phyloP scores from a whole-genome alignment of 805 yeast species.

The Ogataea trehalophila region DNA sequence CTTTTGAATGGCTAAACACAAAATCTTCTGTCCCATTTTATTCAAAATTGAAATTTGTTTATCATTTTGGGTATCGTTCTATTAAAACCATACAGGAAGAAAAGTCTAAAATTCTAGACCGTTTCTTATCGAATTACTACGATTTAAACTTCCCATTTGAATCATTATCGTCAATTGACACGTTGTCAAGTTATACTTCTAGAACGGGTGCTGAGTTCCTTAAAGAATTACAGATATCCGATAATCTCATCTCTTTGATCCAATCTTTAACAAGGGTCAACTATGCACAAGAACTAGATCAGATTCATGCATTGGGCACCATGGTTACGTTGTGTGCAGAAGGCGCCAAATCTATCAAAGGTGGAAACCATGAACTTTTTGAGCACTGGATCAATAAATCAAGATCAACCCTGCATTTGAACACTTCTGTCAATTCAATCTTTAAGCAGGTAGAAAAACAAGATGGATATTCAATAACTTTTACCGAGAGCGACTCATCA shows the following conservation, averaged over 20 bases:
- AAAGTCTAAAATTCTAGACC: conserved; percentile 16
- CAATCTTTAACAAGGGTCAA: conserved; percentile 41
- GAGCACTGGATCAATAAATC: conserved; percentile 34
- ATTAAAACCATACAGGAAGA: conserved; percentile 14
- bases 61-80: conserved; percentile 30
- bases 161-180: conserved; percentile 15
- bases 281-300: conserved; percentile 36
- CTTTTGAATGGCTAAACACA: conserved; percentile 9
- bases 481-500: not conserved
- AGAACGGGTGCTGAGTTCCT: conserved; percentile 25
- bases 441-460: not conserved
- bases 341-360: conserved; percentile 32
- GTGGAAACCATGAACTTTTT: conserved; percentile 44
- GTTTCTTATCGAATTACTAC: conserved; percentile 31
- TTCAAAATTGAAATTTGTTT: conserved; percentile 17
- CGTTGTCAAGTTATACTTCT: conserved; percentile 22
- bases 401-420: conserved; percentile 29
- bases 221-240: conserved; percentile 20
- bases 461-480: conserved; percentile 3
- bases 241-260: conserved; percentile 25
- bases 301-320: conserved; percentile 41
- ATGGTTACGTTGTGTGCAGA: conserved; percentile 36
- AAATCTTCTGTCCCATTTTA: conserved; percentile 2
- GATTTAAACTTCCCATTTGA: conserved; percentile 34
- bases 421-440: conserved; percentile 27